Base-by-base conservation (phyloP, 495 filamentous ascomycete species). In the Filosporella fistucella region DNA sequence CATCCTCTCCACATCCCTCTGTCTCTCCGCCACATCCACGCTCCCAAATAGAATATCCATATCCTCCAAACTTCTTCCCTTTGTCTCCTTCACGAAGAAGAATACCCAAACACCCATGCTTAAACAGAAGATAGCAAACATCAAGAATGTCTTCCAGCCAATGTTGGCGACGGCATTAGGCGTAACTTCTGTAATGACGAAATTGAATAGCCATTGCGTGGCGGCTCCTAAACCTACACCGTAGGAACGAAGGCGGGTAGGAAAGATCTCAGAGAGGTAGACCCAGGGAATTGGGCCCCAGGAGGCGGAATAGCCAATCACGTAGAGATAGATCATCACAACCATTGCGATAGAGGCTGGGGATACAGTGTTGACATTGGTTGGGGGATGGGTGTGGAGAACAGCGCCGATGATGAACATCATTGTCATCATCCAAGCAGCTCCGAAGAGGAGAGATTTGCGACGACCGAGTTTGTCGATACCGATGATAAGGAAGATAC, bases 161-260 rank as follows among this genome's bases (percentile, higher is more conserved):
- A 78, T 75, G 36, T 74, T 71, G 11, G 63, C 66, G 28, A 77
- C 63, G 9, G 74, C 71, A 42, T 69, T 65, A 2, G 76, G 75
- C 10, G 70, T 78, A 28, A 77, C 66, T 42, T 75, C 68, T 3
- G 69, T 72, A 63, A 77, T 69, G 34, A 68, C 66, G 43, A 78
- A 80, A 47, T 77, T 76, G 61, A 78, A 76, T 11, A 78, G 54
- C 74, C 75, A 80, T 51, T 77, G 72, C 0, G 74, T 74, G 0
- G 75, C 68, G 0, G 71, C 69, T 0, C 66, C 69, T 17, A 72
- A 58, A 6, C 64, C 68, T 14, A 76, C 65, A 12, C 69, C 72
- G 17, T 67, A 60, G 42, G 74, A 67, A 4, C 71, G 68, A n/a
- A 70, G 68, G n/a, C 73, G 67, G 13, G 61, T 71, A 1, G 74